Evolutionary conservation across 129 eudicot genomes (phyloP).

Genomic region (Sambucus nigra): DNA sequence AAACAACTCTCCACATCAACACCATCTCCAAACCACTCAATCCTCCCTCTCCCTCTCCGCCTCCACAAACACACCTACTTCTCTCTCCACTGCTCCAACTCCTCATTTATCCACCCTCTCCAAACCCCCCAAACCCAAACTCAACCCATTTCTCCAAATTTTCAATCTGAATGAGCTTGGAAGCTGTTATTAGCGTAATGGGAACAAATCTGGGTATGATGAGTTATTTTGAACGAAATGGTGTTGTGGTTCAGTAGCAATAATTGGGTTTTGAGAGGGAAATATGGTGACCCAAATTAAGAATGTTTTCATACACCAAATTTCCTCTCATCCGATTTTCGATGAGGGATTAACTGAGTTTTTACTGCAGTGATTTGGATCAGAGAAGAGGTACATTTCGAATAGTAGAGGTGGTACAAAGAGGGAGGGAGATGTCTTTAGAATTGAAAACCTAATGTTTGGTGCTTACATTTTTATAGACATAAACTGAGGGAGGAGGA

Average conservation of each 20-base stretch:
- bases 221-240: slow-evolving; percentile 67
- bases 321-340: no score
- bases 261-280: slow-evolving; percentile 85
- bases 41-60: slow-evolving; percentile 27
- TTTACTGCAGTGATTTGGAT: no score
- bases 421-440: no score
- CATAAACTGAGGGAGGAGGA: no score
- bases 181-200: slow-evolving; percentile 89
- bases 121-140: slow-evolving; percentile 17
- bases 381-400: no score
- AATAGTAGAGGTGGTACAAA: no score
- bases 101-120: slow-evolving; percentile 43
- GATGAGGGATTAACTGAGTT: no score
- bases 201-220: slow-evolving; percentile 95
- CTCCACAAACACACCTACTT: slow-evolving; percentile 12
- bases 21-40: slow-evolving; percentile 13
- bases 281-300: slow-evolving; percentile 89
- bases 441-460: no score
- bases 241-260: slow-evolving; percentile 76
- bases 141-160: slow-evolving; percentile 9
- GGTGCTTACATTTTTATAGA: no score
- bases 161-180: slow-evolving; percentile 32
- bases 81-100: slow-evolving; percentile 21
- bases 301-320: no score
- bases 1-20: slow-evolving; percentile 17